phyloP scores from a whole-genome alignment of 2,329 filamentous ascomycete species.

The Pleoardoris graminearum region DNA sequence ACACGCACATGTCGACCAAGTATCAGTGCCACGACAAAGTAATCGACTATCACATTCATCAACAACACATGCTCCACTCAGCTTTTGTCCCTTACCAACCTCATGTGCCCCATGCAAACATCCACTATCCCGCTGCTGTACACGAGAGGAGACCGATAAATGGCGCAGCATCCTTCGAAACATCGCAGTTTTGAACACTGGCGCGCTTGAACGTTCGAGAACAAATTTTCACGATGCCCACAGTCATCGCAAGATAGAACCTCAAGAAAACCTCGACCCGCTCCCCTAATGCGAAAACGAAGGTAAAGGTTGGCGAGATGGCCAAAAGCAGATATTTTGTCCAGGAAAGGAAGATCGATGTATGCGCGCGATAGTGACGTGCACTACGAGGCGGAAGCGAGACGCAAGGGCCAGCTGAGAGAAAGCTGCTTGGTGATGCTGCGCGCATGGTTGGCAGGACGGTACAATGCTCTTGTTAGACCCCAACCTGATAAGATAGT shows the following conservation, averaged over 20 bases:
- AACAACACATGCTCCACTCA: too few species aligned
- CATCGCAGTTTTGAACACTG: not conserved
- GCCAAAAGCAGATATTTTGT: not conserved
- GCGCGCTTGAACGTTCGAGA: too few species aligned
- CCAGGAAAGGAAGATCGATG: not conserved
- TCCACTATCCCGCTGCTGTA: not conserved
- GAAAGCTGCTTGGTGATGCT: too few species aligned
- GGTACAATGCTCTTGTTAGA: too few species aligned
- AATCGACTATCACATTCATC: too few species aligned
- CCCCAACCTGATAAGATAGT: not conserved
- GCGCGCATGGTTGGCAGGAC: not conserved
- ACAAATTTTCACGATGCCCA: not conserved
- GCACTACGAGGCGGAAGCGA: slow-evolving; percentile 1
- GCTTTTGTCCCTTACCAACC: not conserved
- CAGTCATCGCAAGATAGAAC: too few species aligned
- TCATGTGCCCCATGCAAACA: not conserved
- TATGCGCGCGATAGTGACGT: slow-evolving; percentile 10
- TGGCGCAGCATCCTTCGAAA: not conserved
- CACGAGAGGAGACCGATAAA: not conserved
- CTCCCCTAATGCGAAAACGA: not conserved
- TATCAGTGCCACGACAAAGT: too few species aligned
- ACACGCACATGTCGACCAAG: too few species aligned
- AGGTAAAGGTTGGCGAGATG: not conserved
- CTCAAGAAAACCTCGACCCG: not conserved
- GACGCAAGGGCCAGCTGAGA: not conserved